A percentile compares a stretch with the other conserved stretches of the same genome.
Evolutionary conservation across 2,329 filamentous ascomycete species (phyloP).

Genomic region (Calonectria pseudoreteaudii): DNA sequence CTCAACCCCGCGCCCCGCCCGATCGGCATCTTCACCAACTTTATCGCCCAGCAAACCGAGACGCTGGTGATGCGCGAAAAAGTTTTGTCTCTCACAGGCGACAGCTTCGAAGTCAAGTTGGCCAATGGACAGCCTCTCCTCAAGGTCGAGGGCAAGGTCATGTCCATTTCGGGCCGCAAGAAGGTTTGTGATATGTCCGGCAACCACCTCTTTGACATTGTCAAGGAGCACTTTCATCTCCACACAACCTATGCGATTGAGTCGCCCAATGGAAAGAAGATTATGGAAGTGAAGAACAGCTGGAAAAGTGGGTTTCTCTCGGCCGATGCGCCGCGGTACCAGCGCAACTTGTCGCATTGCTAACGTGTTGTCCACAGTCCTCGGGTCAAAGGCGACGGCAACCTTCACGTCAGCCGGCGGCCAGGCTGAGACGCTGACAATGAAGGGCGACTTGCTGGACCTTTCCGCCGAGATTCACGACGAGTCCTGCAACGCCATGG

Average conservation of each 20-base stretch:
- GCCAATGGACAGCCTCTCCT: slow-evolving; percentile 65
- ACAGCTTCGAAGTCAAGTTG: slow-evolving; percentile 73
- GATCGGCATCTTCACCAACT: slow-evolving; percentile 54
- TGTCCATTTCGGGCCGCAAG: slow-evolving; percentile 67
- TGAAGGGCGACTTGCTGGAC: slow-evolving; percentile 73
- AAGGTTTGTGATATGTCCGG: slow-evolving; percentile 64
- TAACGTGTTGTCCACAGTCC: slow-evolving; percentile 50
- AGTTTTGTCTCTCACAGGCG: slow-evolving; percentile 70
- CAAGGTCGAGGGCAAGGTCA: slow-evolving; percentile 65
- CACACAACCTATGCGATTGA: slow-evolving; percentile 65
- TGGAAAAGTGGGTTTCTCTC: slow-evolving; percentile 59
- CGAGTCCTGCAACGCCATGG: slow-evolving; percentile 59
- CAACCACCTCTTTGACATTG: slow-evolving; percentile 68
- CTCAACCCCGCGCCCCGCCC: slow-evolving; percentile 47
- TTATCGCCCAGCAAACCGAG: slow-evolving; percentile 53
- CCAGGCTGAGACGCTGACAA: slow-evolving; percentile 58
- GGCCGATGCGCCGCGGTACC: neutral
- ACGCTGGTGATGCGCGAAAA: slow-evolving; percentile 72
- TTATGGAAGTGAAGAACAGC: slow-evolving; percentile 68
- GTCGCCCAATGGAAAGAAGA: slow-evolving; percentile 55
- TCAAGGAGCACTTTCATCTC: slow-evolving; percentile 63
- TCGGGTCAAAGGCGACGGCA: slow-evolving; percentile 65
- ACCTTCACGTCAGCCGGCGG: slow-evolving; percentile 66
- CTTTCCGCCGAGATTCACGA: slow-evolving; percentile 68
- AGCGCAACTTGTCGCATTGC: neutral